Evolutionary conservation across 352 stramenopile genomes (phyloP).

Genomic region (Pythium coloratum): DNA sequence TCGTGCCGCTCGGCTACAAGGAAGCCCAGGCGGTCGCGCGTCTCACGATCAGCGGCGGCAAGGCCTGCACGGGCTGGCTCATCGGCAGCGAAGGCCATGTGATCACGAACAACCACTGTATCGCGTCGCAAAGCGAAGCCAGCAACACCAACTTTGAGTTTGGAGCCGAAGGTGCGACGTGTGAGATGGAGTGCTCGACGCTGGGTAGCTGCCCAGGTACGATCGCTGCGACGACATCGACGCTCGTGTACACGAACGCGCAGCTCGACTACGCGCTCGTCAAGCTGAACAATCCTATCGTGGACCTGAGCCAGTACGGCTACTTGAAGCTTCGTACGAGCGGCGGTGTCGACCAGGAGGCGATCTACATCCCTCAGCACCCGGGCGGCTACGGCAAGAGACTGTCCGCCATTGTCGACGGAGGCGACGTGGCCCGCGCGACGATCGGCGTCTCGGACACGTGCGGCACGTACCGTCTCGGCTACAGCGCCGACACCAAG

Average conservation of each 20-base stretch:
- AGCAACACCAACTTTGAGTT: constrained; percentile 38
- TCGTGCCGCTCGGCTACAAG: constrained; percentile 23
- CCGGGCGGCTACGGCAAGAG: constrained; percentile 37
- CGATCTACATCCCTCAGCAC: constrained; percentile 57
- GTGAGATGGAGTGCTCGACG: constrained; percentile 27
- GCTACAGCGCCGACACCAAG: constrained; percentile 47
- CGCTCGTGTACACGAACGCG: constrained; percentile 25
- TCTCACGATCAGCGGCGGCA: constrained; percentile 31
- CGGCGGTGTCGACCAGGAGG: constrained; percentile 30
- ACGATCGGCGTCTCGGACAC: constrained; percentile 28
- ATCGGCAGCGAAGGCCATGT: constrained; percentile 41
- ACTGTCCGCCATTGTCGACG: constrained; percentile 32
- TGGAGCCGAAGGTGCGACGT: constrained; percentile 34
- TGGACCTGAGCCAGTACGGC: constrained; percentile 33
- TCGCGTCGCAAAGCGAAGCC: constrained; percentile 25
- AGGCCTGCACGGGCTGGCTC: constrained; percentile 47
- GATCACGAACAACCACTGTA: constrained; percentile 60
- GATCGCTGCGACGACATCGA: constrained; percentile 32
- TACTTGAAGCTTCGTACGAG: constrained; percentile 35
- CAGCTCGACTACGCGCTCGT: constrained; percentile 46
- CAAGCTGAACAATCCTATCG: constrained; percentile 30
- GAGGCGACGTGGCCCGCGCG: constrained; percentile 25
- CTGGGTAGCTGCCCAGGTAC: constrained; percentile 26
- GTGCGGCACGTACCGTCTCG: constrained; percentile 38
- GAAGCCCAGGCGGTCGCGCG: constrained; percentile 37